Evolutionary conservation across 2,329 filamentous ascomycete species (phyloP), one percentile per base, ranked within the genome.

Genomic region (Didymella pinodella): DNA sequence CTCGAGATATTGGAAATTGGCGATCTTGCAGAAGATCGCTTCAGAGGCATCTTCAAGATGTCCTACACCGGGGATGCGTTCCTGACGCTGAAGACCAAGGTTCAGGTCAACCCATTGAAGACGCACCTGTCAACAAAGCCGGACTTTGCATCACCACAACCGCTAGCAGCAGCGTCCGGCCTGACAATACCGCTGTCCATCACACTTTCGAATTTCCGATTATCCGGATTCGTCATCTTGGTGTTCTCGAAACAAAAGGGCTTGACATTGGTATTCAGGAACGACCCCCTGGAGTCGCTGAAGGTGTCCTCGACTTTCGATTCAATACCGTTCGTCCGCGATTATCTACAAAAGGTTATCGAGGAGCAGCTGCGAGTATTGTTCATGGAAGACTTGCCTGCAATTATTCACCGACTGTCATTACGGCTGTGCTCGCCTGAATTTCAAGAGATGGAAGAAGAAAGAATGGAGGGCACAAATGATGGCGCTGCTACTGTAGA

Each of bases 251-350:
- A 93, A 75, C 93, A 97, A 80, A 99, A 99, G 76, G 95, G 95
- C 20, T 85, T 99, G 57, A 99, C 95, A 1, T 84, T 99, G 47
- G 95, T 99, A 44, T 99, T 99, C 77, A 90, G 95, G 70, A 98
- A 99, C 85, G 95, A 99, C 75, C 95, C 95, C 4, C 87, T 99
- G 62, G 95, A 99, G 76, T 97, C 94, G 4, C 88, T 99, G 72
- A 98, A 97, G 81, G 95, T 99, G 66, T 98, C 94, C 0, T 98
- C 94, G 67, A 99, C 95, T 44, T 99, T 99, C 78, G 95, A 99
- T 81, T 97, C 94, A 12, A 99, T 99, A 71, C 94, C 95, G 44
- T 99, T 99, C 74, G 95, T 99, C 63, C 90, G 95, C 67, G 93
- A 99, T 77, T 98, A 98, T 77, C 82, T 99, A 56, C 95, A 99